phyloP scores from a whole-genome alignment of 2,329 filamentous ascomycete genomes.

The Periconia digitata region DNA sequence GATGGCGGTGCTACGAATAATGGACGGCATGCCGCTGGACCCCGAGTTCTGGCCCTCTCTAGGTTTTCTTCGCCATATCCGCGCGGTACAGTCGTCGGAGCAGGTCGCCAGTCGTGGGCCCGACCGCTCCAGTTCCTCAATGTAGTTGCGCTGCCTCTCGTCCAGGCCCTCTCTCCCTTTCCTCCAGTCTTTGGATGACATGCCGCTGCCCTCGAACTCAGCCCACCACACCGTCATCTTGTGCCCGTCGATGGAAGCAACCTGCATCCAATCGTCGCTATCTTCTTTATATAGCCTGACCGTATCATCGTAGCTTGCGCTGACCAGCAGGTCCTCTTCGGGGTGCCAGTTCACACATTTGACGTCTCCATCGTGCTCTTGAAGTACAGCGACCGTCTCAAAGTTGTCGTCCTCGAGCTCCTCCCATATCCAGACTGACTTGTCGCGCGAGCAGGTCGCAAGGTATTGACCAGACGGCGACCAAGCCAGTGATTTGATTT shows the following conservation, averaged over 20 bases:
- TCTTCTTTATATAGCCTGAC: constrained; percentile 89
- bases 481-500: constrained; percentile 82
- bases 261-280: constrained; percentile 90
- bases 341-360: constrained; percentile 94
- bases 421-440: constrained; percentile 98
- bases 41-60: constrained; percentile 51
- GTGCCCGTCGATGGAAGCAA: constrained; percentile 79
- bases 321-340: constrained; percentile 75
- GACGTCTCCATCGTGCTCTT: constrained; percentile 93
- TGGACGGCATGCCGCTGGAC: constrained; percentile 76
- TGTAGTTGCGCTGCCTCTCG: constrained; percentile 35
- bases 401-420: constrained; percentile 94
- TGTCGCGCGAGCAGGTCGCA: constrained; percentile 89
- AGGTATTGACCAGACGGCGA: constrained; percentile 74
- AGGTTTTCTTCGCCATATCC: constrained; percentile 72
- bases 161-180: constrained; percentile 24
- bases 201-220: constrained; percentile 61
- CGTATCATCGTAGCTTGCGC: constrained; percentile 91
- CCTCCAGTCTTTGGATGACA: constrained; percentile 27
- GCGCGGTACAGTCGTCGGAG: constrained; percentile 78
- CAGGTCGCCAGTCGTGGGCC: constrained; percentile 72
- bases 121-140: constrained; percentile 43
- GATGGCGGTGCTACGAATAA: constrained; percentile 71
- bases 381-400: constrained; percentile 92
- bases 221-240: constrained; percentile 87